phyloP scores from a whole-genome alignment of 352 stramenopile species.

The Stramenopiles sp. region DNA sequence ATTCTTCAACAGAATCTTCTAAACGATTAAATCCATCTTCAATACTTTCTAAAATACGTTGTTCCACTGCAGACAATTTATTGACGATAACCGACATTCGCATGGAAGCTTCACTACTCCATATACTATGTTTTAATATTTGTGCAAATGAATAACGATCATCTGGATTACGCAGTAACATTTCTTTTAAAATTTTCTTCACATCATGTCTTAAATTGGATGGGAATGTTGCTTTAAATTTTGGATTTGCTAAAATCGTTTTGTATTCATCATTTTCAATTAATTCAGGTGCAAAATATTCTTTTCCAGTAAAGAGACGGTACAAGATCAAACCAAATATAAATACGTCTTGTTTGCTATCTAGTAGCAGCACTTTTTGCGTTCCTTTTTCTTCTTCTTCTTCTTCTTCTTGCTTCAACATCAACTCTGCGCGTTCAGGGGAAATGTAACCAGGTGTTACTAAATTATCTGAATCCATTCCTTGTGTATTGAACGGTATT shows the following conservation, averaged over 20 bases:
- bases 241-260: neutral
- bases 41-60: neutral
- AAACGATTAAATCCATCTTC: neutral
- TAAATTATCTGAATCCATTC: neutral
- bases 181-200: neutral
- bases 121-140: neutral
- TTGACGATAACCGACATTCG: neutral
- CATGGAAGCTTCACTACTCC: neutral
- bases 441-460: neutral
- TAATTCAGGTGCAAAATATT: neutral
- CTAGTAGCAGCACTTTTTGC: neutral
- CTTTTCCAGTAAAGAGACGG: neutral
- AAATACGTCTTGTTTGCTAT: neutral
- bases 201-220: neutral
- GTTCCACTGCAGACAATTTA: neutral
- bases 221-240: neutral
- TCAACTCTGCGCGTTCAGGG: neutral
- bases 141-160: neutral
- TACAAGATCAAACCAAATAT: constrained; percentile 1
- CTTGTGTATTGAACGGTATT: neutral
- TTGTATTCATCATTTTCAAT: neutral
- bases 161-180: neutral
- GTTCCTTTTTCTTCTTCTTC: neutral
- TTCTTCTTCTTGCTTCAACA: neutral
- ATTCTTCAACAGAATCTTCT: neutral